These are phyloP conservation scores for Dalbergia cochinchinensis DNA, from an alignment of 306 rosid species.

Conservation along the genomic window DNA sequence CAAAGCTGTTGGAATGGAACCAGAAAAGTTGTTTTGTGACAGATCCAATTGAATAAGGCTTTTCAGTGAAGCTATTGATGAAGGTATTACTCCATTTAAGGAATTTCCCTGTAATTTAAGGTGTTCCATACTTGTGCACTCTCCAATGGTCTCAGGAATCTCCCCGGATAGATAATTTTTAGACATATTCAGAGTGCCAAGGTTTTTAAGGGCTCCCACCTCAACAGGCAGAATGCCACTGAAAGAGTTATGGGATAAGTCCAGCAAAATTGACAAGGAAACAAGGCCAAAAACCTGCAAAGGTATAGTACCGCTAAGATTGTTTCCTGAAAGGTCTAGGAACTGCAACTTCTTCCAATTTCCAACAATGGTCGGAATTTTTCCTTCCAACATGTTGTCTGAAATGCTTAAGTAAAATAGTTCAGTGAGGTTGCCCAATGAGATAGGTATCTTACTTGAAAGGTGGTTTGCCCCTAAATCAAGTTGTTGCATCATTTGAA, in stretches of 20 bases:
- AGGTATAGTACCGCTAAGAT: neutral
- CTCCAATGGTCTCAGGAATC: neutral
- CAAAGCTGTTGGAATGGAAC: neutral
- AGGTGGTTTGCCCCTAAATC: neutral
- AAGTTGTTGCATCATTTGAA: neutral
- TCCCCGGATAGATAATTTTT: neutral
- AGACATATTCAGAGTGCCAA: neutral
- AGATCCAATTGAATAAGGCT: neutral
- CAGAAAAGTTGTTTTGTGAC: neutral
- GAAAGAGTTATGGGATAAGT: neutral
- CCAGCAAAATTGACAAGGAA: neutral
- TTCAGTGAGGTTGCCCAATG: neutral
- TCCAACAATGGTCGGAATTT: neutral
- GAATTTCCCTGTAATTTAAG: neutral
- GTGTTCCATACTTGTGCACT: neutral
- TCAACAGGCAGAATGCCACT: neutral
- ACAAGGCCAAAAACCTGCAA: neutral
- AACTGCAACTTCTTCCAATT: neutral
- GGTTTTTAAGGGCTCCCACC: neutral
- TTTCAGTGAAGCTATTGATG: neutral
- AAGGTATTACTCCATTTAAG: neutral
- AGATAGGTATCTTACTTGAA: neutral
- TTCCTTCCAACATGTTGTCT: neutral
- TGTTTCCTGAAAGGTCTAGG: neutral
- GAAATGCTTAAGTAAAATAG: neutral